Base-by-base conservation (phyloP, 495 filamentous ascomycete species). In the Penicillium manginii region DNA sequence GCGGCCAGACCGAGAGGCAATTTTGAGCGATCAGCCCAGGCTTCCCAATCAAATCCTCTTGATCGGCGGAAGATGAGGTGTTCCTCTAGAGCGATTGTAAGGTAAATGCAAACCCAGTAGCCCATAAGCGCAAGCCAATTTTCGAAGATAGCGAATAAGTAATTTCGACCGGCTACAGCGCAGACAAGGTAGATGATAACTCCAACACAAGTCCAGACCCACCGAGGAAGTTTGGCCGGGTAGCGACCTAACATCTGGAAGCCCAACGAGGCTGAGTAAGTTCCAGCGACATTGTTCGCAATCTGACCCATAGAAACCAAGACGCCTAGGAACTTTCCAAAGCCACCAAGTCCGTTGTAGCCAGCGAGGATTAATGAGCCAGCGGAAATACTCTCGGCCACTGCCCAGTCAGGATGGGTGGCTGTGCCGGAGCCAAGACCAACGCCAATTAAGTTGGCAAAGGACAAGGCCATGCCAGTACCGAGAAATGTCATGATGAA, bases 251-350 rank as follows among this genome's bases (percentile, higher is more conserved):
- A 66, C 29, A 81, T 77, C 52, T 86, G 83, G 61, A 81, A 83
- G 32, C 87, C 81, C 19, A 89, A 75, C 0, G 83, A 81, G 5
- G 79, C 77, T 4, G 81, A 81, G 64, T 88, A 91, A 1, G 82
- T 84, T 0, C 86, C 81, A 0, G 86, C 79, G 43, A 90, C 79
- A 40, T 84, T 82, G 63, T 91, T 91, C 3, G 84, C 78, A 45
- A 90, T 81, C 2, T 87, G 67, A 1, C 88, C 86, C 4, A 91
- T 68, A 0, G 86, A 82, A 19, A 88, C 74, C 4, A 91, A 59
- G 2, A 89, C 83, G 4, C 79, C 76, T 63, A 84, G 83, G 73
- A 90, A 85, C 59, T 82, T 83, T 3, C 88, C 88, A 57, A 90
- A 89, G 0, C 72, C 72, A 17, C 82, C 82, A 0, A 91, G 76